phyloP scores from a whole-genome alignment of 169 alveolate genomes.

The Plasmodium berghei region DNA sequence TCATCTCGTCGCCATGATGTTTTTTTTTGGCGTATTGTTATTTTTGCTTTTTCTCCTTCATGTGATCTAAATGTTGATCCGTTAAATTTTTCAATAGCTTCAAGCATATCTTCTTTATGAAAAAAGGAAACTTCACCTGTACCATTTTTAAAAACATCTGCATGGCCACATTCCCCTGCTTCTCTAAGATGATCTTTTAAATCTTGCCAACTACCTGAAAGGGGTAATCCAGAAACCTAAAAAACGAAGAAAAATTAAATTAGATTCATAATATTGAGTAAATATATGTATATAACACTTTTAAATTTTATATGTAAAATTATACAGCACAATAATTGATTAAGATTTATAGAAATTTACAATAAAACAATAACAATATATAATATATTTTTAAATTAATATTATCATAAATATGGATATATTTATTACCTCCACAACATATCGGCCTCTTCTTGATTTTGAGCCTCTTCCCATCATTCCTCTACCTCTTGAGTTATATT shows the following conservation, averaged over 20 bases:
- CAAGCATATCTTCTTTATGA: constrained; percentile 88
- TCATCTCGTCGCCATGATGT: constrained; percentile 75
- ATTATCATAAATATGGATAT: constrained; percentile 45
- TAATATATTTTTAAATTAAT: not conserved
- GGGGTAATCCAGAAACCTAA: constrained; percentile 87
- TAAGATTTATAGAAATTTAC: not conserved
- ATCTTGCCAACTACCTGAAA: constrained; percentile 91
- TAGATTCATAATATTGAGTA: not conserved
- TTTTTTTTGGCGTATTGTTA: constrained; percentile 85
- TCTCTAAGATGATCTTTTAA: constrained; percentile 92
- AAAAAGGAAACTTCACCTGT: constrained; percentile 91
- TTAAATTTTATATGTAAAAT: not conserved
- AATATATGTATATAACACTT: not conserved
- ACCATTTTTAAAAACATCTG: constrained; percentile 91
- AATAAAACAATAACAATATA: not conserved
- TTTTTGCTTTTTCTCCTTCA: constrained; percentile 89
- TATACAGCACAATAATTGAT: not conserved
- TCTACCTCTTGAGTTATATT: constrained; percentile 36
- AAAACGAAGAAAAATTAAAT: not conserved
- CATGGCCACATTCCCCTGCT: constrained; percentile 92
- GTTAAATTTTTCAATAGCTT: constrained; percentile 88
- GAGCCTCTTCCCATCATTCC: constrained; percentile 62
- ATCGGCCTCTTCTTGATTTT: constrained; percentile 68
- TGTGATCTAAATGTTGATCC: constrained; percentile 90
- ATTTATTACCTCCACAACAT: constrained; percentile 79